Conservation (phyloP, 139 green algal genomes). For the Diplosphaera chodatii region DNA sequence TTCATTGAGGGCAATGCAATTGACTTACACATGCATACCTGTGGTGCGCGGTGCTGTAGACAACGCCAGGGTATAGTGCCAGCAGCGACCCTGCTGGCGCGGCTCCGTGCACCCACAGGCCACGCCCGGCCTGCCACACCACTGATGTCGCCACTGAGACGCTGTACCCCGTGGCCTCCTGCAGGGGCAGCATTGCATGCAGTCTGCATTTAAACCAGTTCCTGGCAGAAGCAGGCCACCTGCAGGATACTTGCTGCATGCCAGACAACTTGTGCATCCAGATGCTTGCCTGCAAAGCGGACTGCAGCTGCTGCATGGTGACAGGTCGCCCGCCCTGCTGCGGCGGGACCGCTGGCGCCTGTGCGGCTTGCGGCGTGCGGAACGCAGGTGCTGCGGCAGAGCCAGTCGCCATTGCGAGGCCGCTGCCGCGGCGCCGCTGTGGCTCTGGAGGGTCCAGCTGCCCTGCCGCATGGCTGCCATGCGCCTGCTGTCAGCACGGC, state of each 20-base stretch:
- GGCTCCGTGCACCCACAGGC: slow-evolving; percentile 21
- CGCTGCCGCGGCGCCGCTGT: neutral
- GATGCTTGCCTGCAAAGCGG: neutral
- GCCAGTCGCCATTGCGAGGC: neutral
- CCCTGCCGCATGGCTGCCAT: neutral
- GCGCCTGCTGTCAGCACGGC: too few relatives aligned
- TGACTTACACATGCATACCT: slow-evolving; percentile 2
- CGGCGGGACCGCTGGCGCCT: neutral
- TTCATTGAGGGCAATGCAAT: too few relatives aligned
- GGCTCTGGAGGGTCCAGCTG: neutral
- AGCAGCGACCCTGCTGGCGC: slow-evolving; percentile 40
- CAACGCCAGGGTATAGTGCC: slow-evolving; percentile 58
- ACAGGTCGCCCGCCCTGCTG: neutral
- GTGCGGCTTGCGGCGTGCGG: neutral
- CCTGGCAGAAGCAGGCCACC: too few relatives aligned
- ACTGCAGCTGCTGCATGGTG: neutral
- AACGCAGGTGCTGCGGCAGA: neutral
- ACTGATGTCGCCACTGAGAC: neutral
- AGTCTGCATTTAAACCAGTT: too few relatives aligned
- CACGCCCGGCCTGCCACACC: slow-evolving; percentile 18
- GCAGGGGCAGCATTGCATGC: neutral
- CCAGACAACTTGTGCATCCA: too few relatives aligned
- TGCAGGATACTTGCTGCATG: too few relatives aligned
- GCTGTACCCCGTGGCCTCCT: neutral
- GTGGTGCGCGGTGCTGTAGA: slow-evolving; percentile 36